A percentile compares a stretch with the other conserved stretches of the same genome.
Conservation (phyloP, 768 basidiomycete species). For the Phaeotremella fagi region DNA sequence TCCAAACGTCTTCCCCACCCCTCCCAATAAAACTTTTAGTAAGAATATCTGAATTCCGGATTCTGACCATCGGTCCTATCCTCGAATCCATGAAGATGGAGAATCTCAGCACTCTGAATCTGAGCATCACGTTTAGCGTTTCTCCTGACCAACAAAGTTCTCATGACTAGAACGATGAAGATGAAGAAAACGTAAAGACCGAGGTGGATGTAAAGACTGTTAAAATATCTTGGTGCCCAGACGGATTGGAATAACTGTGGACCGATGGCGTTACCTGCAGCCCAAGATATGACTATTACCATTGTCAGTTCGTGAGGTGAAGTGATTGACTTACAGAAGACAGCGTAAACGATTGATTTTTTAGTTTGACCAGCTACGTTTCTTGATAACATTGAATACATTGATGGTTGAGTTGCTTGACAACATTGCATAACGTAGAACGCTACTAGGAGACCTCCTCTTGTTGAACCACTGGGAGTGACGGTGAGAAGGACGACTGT, state of each 20-base stretch:
- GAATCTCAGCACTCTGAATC: background rate
- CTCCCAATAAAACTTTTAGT: background rate
- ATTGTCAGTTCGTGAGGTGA: background rate
- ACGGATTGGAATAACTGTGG: conserved; percentile 55
- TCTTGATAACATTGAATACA: conserved; percentile 24
- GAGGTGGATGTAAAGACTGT: conserved; percentile 54
- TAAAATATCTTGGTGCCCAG: conserved; percentile 54
- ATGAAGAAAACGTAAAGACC: conserved; percentile 51
- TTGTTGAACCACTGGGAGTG: conserved; percentile 50
- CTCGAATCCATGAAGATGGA: conserved; percentile 2
- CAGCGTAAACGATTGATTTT: conserved; percentile 54
- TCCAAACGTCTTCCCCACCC: background rate
- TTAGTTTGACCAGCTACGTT: conserved; percentile 46
- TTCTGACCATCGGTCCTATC: conserved; percentile 10
- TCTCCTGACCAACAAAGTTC: background rate
- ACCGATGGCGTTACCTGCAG: conserved; percentile 55
- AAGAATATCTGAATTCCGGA: conserved; percentile 4
- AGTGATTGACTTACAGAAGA: conserved; percentile 43
- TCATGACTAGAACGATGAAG: background rate
- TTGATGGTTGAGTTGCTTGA: conserved; percentile 16
- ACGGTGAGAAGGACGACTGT: conserved; percentile 56
- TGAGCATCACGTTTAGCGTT: background rate
- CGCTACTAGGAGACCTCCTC: conserved; percentile 54
- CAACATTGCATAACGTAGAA: conserved; percentile 51
- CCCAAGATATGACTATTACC: conserved; percentile 52